phyloP scores from a whole-genome alignment of 176 grass and related monocot species.

The Pharus latifolius region DNA sequence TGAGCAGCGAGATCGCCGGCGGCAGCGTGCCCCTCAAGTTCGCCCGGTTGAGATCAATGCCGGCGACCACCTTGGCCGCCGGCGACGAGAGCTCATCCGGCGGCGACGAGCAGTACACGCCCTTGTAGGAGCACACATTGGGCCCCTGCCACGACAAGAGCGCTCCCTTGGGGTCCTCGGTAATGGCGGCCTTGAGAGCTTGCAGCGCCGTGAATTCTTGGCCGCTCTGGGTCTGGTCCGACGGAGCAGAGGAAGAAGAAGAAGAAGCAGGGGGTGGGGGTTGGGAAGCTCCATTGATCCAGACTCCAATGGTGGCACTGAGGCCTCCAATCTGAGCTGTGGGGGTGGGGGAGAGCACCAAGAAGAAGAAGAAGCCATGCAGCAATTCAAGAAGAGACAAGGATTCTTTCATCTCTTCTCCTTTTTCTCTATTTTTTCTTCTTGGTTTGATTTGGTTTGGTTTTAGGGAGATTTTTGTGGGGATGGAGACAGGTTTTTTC shows the following conservation, averaged over 20 bases:
- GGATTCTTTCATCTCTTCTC: constrained; percentile 15
- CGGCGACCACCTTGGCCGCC: constrained; percentile 42
- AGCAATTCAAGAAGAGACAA: constrained; percentile 3
- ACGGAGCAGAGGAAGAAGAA: not conserved
- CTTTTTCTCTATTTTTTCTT: not conserved
- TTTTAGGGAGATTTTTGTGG: too few species aligned
- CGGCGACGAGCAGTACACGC: constrained; percentile 65
- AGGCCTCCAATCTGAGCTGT: constrained; percentile 35
- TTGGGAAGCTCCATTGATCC: constrained; percentile 34
- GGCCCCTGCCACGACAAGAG: constrained; percentile 60
- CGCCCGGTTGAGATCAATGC: constrained; percentile 76
- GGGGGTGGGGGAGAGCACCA: constrained; percentile 1
- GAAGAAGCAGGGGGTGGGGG: not conserved
- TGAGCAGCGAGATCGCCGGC: constrained; percentile 42
- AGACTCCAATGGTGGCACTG: constrained; percentile 37
- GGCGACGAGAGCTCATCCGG: constrained; percentile 32
- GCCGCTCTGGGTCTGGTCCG: not conserved
- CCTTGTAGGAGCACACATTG: constrained; percentile 75
- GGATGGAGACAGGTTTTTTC: too few species aligned
- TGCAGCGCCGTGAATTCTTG: constrained; percentile 64
- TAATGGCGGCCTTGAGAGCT: constrained; percentile 60
- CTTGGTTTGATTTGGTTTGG: not conserved
- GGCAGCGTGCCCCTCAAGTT: constrained; percentile 59
- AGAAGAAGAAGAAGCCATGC: constrained; percentile 4
- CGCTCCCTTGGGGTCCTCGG: constrained; percentile 48